Evolutionary conservation across 2,329 filamentous ascomycete species (phyloP), one percentile per base, ranked within the genome.

Genomic region (Cladosporium sp.): DNA sequence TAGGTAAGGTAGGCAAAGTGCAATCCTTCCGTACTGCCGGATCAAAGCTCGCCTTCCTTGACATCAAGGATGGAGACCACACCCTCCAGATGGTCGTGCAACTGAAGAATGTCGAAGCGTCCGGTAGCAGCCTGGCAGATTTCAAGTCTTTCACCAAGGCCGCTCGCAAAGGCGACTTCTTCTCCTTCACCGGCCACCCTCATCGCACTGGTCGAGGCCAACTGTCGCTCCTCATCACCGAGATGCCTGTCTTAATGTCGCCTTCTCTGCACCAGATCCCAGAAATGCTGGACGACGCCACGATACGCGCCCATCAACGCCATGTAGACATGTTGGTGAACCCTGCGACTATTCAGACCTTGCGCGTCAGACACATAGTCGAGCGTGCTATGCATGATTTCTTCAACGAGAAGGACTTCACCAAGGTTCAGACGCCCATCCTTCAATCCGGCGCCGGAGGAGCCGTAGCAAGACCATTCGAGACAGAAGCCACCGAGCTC

Each of bases 391-490:
- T 98, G 69, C 88, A 92, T 40, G 84, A 87, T 61, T 92, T 90
- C 75, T 87, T 98, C 64, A 82, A 91, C 67, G 82, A 87, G 10
- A 83, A 86, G 55, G 84, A 85, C 6, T 97, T 97, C 74, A 81
- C 93, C 63, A 93, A 97, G 79, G 93, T 98, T 56, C 91, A 91
- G 71, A 99, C 95, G 0, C 95, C 95, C 0, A 92, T 98, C 65
- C 83, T 99, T 62, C 89, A 91, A 8, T 87, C 89, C 56, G 86
- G 88, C 59, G 93, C 93, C 1, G 91, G 93, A n/a, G 95, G 95
- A 49, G 95, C 95, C 5, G 85, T 89, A 46, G 95, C 95, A 1
- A 88, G 91, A 58, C 92, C 95, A 0, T 99, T 99, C 76, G 83
- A 89, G 70, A 98, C 93, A 0, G 80, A 83, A 53, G 89, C 92